phyloP scores from a whole-genome alignment of 805 yeast genomes.

The Pichia membranifaciens region DNA sequence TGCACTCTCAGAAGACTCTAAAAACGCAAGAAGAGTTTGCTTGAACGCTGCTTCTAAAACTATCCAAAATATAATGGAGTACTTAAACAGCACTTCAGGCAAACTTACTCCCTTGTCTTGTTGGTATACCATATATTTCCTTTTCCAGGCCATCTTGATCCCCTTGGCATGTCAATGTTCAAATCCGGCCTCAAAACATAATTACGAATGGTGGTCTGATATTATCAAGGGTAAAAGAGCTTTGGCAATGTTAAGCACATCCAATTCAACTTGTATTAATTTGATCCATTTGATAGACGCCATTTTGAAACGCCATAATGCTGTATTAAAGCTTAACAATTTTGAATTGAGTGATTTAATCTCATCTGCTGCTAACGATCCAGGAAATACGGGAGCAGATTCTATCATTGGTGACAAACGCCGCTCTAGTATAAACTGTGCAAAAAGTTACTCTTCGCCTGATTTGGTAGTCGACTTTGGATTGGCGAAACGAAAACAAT shows the following conservation, averaged over 20 bases:
- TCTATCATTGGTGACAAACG: slow-evolving; percentile 1
- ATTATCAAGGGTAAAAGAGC: slow-evolving; percentile 38
- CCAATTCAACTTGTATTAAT: slow-evolving; percentile 41
- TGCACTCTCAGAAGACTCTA: slow-evolving; percentile 35
- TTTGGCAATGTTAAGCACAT: slow-evolving; percentile 33
- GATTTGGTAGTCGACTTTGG: slow-evolving; percentile 7
- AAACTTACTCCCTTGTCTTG: slow-evolving; percentile 42
- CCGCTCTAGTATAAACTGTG: neutral
- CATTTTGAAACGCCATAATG: slow-evolving; percentile 23
- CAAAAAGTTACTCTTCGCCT: neutral
- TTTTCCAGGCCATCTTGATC: slow-evolving; percentile 58
- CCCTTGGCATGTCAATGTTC: slow-evolving; percentile 50
- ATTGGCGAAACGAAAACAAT: slow-evolving; percentile 9
- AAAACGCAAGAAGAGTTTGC: slow-evolving; percentile 46
- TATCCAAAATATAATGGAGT: slow-evolving; percentile 42
- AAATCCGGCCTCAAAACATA: slow-evolving; percentile 42
- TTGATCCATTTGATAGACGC: slow-evolving; percentile 42
- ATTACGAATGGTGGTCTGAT: slow-evolving; percentile 39
- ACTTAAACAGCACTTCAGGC: slow-evolving; percentile 19
- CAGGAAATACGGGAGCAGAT: neutral
- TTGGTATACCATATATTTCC: slow-evolving; percentile 60
- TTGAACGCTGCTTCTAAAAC: slow-evolving; percentile 47
- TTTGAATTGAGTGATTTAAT: slow-evolving; percentile 4
- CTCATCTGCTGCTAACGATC: neutral
- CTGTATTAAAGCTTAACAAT: slow-evolving; percentile 11